A percentile compares a stretch with the other conserved stretches of the same genome.
Conservation (phyloP, 2,329 filamentous ascomycete genomes). For the Botrytis medusae region DNA sequence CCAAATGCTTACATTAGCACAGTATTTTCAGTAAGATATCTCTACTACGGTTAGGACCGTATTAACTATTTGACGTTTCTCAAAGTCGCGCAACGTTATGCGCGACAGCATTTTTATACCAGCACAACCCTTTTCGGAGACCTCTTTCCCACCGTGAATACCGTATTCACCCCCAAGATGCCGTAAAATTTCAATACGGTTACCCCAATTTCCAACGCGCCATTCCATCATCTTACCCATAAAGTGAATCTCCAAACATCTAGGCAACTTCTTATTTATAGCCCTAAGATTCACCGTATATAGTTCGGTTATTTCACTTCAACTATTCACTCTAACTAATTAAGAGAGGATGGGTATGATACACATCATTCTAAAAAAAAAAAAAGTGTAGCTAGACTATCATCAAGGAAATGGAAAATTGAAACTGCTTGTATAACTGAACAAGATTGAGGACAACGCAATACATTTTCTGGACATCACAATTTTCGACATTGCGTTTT, state of each 20-base stretch:
- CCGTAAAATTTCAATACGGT: not conserved
- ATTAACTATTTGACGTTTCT: not conserved
- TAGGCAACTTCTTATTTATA: not conserved
- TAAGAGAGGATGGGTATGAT: not conserved
- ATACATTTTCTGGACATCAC: fast-evolving
- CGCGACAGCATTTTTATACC: not conserved
- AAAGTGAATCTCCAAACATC: not conserved
- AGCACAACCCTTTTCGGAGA: not conserved
- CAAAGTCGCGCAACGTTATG: no score
- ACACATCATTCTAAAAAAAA: not conserved
- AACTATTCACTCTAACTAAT: fast-evolving
- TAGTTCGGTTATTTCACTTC: not conserved
- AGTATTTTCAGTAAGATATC: not conserved
- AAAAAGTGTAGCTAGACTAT: not conserved
- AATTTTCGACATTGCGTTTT: not conserved
- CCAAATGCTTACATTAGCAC: not conserved
- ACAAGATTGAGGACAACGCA: not conserved
- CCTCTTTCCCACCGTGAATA: not conserved
- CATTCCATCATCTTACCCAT: not conserved
- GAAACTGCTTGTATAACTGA: not conserved
- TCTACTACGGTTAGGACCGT: not conserved
- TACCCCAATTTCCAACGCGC: not conserved
- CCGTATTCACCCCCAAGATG: not conserved
- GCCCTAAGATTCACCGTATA: not conserved
- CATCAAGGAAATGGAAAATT: not conserved